Percentiles rank a stretch among this genome's conserved stretches.
Conservation (phyloP, 2,329 filamentous ascomycete genomes). For the Paraphaeosphaeria sporulosa region DNA sequence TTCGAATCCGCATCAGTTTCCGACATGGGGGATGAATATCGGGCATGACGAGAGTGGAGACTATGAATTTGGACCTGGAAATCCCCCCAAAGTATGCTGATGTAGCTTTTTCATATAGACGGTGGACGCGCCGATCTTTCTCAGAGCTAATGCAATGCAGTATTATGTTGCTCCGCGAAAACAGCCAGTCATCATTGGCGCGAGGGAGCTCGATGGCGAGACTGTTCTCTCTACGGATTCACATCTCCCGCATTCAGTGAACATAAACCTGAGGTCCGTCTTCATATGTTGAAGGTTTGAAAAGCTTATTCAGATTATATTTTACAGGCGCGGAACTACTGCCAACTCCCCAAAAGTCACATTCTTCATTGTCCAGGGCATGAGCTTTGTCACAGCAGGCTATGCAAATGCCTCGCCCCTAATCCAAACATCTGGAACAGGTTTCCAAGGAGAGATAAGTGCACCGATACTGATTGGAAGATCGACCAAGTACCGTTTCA, state of each 20-base stretch:
- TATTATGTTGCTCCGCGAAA: constrained; percentile 86
- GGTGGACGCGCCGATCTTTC: background rate
- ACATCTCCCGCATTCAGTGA: constrained; percentile 64
- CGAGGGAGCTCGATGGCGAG: constrained; percentile 70
- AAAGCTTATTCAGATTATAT: background rate
- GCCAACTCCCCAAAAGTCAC: constrained; percentile 68
- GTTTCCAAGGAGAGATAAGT: constrained; percentile 70
- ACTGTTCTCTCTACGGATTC: constrained; percentile 65
- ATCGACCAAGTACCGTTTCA: constrained; percentile 78
- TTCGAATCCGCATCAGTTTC: constrained; percentile 62
- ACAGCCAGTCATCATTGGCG: constrained; percentile 81
- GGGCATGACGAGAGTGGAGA: constrained; percentile 75
- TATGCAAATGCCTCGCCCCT: constrained; percentile 75
- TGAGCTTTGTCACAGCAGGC: constrained; percentile 82
- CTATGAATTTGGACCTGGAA: constrained; percentile 67
- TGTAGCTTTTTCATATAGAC: background rate
- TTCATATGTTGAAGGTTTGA: background rate
- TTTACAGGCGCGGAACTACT: constrained; percentile 47
- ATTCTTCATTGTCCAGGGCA: constrained; percentile 87
- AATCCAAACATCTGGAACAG: constrained; percentile 73
- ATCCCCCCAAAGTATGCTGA: constrained; percentile 39
- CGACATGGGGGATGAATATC: constrained; percentile 75
- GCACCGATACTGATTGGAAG: constrained; percentile 65
- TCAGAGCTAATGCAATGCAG: constrained; percentile 35
- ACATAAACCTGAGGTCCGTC: constrained; percentile 68